These are phyloP conservation scores for Leccinum obscurum DNA, from an alignment of 768 basidiomycete genomes.

Conservation along the genomic window DNA sequence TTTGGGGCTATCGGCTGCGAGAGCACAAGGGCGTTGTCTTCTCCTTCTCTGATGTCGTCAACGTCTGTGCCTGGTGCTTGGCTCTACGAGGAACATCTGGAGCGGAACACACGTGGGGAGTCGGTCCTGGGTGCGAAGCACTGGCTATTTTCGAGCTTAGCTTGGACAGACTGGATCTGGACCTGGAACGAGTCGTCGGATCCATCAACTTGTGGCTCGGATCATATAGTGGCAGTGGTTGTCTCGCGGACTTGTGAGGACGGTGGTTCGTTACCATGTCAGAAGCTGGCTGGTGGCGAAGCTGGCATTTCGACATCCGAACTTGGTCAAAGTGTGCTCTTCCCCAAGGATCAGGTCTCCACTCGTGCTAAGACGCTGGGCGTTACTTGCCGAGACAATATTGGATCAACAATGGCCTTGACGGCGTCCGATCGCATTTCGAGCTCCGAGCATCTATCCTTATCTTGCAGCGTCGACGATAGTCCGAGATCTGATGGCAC, in stretches of 20 bases:
- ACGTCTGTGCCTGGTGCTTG: slow-evolving; percentile 8
- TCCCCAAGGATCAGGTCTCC: neutral
- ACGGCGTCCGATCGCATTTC: neutral
- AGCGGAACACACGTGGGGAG: neutral
- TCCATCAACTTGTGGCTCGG: neutral
- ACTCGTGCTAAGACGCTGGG: neutral
- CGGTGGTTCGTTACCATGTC: neutral
- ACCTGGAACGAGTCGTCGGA: neutral
- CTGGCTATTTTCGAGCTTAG: neutral
- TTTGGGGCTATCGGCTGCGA: neutral
- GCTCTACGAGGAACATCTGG: neutral
- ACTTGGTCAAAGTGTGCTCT: neutral
- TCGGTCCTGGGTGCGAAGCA: neutral
- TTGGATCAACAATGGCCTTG: neutral
- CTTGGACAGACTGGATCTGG: neutral
- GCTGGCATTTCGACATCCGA: neutral
- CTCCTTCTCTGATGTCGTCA: neutral
- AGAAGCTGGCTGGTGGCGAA: neutral
- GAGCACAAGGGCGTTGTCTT: neutral
- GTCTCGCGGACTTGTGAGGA: neutral
- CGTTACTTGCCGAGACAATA: neutral
- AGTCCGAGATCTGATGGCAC: neutral
- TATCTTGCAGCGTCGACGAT: neutral
- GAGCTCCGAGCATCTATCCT: neutral
- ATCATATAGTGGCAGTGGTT: neutral